Evolutionary conservation across 768 basidiomycete genomes (phyloP).

Genomic region (Leccinellum rugosiceps): DNA sequence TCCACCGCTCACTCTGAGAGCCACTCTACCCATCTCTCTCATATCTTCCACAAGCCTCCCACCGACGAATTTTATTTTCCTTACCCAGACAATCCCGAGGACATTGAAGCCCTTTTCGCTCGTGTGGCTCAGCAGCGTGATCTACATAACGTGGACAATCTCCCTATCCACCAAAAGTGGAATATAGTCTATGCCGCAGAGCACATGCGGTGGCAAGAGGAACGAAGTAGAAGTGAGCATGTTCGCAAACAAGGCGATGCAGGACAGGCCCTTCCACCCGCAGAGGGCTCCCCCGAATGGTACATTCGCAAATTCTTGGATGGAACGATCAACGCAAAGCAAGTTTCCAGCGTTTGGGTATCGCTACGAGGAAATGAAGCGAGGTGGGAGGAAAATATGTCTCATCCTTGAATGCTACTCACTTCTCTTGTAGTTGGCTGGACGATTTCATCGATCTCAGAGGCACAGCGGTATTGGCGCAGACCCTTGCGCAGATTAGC

Average conservation of each 20-base stretch:
- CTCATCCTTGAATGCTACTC: conserved; percentile 10
- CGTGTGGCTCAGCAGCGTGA: conserved; percentile 70
- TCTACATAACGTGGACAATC: conserved; percentile 53
- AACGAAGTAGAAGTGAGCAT: conserved; percentile 62
- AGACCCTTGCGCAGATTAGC: conserved; percentile 72
- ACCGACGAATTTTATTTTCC: conserved; percentile 68
- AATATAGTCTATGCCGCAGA: conserved; percentile 81
- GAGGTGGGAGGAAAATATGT: conserved; percentile 46
- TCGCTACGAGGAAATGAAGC: conserved; percentile 80
- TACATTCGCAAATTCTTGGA: conserved; percentile 91
- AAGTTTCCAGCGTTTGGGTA: conserved; percentile 71
- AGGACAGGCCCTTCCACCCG: conserved; percentile 49
- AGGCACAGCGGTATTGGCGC: conserved; percentile 83
- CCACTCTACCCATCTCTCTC: conserved; percentile 41
- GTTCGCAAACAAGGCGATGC: conserved; percentile 56
- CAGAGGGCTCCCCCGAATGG: conserved; percentile 84
- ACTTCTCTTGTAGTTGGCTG: conserved; percentile 62
- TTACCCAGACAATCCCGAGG: conserved; percentile 70
- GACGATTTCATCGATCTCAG: conserved; percentile 68
- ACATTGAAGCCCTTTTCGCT: conserved; percentile 80
- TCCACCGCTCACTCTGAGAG: conserved; percentile 43
- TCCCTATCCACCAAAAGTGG: conserved; percentile 88
- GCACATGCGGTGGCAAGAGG: conserved; percentile 74
- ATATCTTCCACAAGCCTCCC: conserved; percentile 53
- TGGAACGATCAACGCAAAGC: conserved; percentile 76